A percentile compares a stretch with the other conserved stretches of the same genome.
Evolutionary conservation across 2,329 filamentous ascomycete species (phyloP).

Genomic region (Trichoderma harzianum): DNA sequence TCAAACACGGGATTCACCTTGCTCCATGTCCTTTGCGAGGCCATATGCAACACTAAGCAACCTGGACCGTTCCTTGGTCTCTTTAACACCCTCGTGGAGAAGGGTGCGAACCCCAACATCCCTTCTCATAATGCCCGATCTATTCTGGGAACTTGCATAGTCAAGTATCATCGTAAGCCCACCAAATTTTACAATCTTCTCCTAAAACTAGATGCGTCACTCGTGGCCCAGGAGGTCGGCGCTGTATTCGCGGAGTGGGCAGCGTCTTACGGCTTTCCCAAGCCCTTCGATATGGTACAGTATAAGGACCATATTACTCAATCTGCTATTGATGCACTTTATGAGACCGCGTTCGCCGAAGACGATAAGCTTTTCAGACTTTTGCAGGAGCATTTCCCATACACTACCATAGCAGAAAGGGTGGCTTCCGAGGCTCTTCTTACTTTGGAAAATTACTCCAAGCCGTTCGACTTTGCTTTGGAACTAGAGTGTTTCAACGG

Average conservation of each 20-base stretch:
- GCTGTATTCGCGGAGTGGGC: conserved; percentile 1
- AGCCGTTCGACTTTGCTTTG: neutral
- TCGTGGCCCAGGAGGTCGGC: neutral
- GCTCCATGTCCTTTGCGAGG: neutral
- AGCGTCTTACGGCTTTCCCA: neutral
- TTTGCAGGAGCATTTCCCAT: neutral
- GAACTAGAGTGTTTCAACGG: neutral
- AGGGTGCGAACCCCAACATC: neutral
- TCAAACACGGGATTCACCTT: neutral
- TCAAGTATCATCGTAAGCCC: neutral
- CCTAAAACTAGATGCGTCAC: neutral
- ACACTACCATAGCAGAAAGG: neutral
- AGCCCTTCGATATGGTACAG: neutral
- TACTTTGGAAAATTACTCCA: neutral
- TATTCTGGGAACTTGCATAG: neutral
- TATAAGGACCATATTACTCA: neutral
- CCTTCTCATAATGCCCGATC: neutral
- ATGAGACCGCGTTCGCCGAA: neutral
- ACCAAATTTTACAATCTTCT: neutral
- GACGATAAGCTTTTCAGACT: neutral
- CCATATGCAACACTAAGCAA: neutral
- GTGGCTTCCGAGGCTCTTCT: neutral
- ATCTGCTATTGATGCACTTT: neutral
- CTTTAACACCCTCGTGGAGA: neutral
- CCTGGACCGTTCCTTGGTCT: neutral